A percentile compares a stretch with the other conserved stretches of the same genome.
phyloP scores from a whole-genome alignment of 2,329 filamentous ascomycete genomes.

The Cadophora sp. region DNA sequence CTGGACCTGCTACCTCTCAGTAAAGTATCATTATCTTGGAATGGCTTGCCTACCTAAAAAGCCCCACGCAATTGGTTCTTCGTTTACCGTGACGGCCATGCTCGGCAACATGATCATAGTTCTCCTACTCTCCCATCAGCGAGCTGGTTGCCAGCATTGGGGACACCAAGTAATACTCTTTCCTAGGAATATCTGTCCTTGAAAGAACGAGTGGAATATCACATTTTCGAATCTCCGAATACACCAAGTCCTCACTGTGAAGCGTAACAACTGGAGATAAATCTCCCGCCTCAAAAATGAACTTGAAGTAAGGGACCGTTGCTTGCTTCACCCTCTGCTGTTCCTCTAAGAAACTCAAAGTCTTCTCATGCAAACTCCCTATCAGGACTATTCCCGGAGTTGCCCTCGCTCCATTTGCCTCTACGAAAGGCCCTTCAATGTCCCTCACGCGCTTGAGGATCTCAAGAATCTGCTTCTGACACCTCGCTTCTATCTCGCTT shows the following conservation, averaged over 20 bases:
- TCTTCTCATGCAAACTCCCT: slow-evolving; percentile 50
- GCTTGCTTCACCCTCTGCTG: slow-evolving; percentile 38
- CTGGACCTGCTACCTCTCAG: slow-evolving; percentile 50
- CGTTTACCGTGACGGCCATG: slow-evolving; percentile 52
- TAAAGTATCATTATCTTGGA: too few relatives aligned
- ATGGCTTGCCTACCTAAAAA: slow-evolving; percentile 48
- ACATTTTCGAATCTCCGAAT: slow-evolving; percentile 57
- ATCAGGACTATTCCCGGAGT: slow-evolving; percentile 49
- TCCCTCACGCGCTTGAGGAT: slow-evolving; percentile 43
- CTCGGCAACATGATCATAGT: slow-evolving; percentile 55
- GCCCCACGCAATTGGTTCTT: slow-evolving; percentile 66
- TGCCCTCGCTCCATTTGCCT: slow-evolving; percentile 29
- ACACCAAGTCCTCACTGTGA: slow-evolving; percentile 58
- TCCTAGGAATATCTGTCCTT: slow-evolving; percentile 59
- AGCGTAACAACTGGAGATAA: slow-evolving; percentile 48
- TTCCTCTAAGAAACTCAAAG: slow-evolving; percentile 43
- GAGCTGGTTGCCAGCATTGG: background rate
- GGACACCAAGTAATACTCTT: background rate
- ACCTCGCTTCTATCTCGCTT: slow-evolving; percentile 24
- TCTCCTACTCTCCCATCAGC: slow-evolving; percentile 42
- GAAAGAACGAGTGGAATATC: slow-evolving; percentile 63
- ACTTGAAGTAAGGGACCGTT: slow-evolving; percentile 56
- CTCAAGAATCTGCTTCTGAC: slow-evolving; percentile 45
- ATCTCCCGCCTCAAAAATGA: slow-evolving; percentile 58
- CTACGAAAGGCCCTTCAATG: slow-evolving; percentile 36